Evolutionary conservation across 176 grass and related monocot genomes (phyloP).

Genomic region (Hordeum marinum): DNA sequence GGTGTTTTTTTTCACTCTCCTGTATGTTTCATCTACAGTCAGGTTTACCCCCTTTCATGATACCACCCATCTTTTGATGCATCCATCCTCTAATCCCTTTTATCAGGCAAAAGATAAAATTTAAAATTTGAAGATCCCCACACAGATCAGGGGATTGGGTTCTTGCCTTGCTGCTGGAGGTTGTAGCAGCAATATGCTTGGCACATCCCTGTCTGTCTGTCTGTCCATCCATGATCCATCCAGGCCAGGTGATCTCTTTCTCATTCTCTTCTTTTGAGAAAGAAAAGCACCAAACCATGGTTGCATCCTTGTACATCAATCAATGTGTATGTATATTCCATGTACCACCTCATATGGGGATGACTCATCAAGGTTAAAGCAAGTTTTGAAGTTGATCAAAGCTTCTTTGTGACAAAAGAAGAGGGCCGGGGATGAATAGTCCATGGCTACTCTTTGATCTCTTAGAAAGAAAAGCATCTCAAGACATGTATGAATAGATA

Average conservation of each 20-base stretch:
- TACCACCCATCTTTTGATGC: constrained; percentile 33
- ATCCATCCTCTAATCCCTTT: background rate
- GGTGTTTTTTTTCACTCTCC: too few relatives aligned
- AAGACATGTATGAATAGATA: background rate
- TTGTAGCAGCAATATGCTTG: constrained; percentile 13
- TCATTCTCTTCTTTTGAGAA: constrained; percentile 45
- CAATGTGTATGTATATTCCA: background rate
- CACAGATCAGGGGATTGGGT: background rate
- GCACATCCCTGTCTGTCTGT: constrained; percentile 32
- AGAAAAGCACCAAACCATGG: constrained; percentile 30
- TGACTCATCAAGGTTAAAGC: background rate
- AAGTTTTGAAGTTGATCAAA: too few relatives aligned
- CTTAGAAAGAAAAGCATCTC: background rate
- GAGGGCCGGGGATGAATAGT: too few relatives aligned
- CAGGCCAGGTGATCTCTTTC: constrained; percentile 41
- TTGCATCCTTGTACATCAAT: constrained; percentile 4
- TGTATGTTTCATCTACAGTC: too few relatives aligned
- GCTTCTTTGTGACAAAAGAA: too few relatives aligned
- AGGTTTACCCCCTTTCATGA: constrained; percentile 9
- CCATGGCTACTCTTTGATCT: too few relatives aligned
- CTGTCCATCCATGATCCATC: constrained; percentile 9
- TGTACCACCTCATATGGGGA: background rate
- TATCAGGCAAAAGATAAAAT: background rate
- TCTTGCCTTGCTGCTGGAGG: constrained; percentile 44
- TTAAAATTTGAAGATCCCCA: constrained; percentile 16